A percentile compares a stretch with the other conserved stretches of the same genome.
These are phyloP conservation scores for Pseudogymnoascus sp. DNA, from an alignment of 2,329 filamentous ascomycete genomes.

Conservation along the genomic window DNA sequence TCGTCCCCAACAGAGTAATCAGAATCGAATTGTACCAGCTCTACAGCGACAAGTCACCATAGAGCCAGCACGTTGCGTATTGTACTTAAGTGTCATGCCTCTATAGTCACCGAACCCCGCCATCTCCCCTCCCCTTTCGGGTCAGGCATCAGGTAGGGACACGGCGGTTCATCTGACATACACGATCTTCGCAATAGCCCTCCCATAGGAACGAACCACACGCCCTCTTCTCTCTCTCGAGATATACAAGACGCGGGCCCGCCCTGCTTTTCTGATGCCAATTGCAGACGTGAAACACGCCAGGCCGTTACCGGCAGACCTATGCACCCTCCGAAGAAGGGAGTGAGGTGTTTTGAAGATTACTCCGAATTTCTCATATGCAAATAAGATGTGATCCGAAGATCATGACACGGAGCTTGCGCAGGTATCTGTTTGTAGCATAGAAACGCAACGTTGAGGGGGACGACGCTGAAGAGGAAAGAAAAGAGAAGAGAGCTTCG, in stretches of 20 bases:
- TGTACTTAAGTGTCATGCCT: constrained; percentile 77
- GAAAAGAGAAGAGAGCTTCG: constrained; percentile 32
- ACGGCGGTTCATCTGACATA: constrained; percentile 35
- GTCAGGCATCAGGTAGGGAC: not conserved
- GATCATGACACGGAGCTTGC: constrained; percentile 26
- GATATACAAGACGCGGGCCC: constrained; percentile 28
- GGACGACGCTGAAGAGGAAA: constrained; percentile 61
- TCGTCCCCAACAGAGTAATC: constrained; percentile 29
- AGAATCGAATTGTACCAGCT: constrained; percentile 32
- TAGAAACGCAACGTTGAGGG: constrained; percentile 92
- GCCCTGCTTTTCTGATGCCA: constrained; percentile 88
- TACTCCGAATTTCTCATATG: constrained; percentile 99
- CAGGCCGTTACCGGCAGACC: constrained; percentile 80
- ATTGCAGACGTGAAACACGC: constrained; percentile 77
- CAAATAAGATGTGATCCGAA: constrained; percentile 32
- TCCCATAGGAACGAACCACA: constrained; percentile 64
- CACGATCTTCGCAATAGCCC: constrained; percentile 92
- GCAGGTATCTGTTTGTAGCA: constrained; percentile 68
- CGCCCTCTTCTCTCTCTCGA: constrained; percentile 28
- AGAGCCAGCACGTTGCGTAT: constrained; percentile 70
- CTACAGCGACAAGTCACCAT: constrained; percentile 3
- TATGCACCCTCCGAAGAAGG: constrained; percentile 37
- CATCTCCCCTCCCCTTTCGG: constrained; percentile 2
- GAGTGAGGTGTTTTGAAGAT: constrained; percentile 59
- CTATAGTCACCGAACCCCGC: not conserved